Evolutionary conservation across 192 early-diverging fungal genomes (phyloP), one percentile per base, ranked within the genome.

Genomic region (Rhizophlyctis rosea): DNA sequence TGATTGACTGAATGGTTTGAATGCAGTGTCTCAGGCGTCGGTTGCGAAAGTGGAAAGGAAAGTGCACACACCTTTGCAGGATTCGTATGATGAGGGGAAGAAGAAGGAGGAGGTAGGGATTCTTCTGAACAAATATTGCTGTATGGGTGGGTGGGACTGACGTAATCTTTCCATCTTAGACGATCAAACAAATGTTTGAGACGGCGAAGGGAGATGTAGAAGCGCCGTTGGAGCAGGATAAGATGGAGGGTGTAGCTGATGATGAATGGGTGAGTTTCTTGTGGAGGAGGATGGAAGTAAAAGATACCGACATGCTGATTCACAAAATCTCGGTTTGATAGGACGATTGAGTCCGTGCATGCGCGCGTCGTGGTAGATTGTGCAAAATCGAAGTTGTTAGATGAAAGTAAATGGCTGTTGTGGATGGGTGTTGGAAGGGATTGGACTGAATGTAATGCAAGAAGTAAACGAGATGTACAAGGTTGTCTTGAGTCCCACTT

Each of bases 211-310:
- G 70, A 18, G 67, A 78, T 21, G n/a, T n/a, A n/a, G n/a, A n/a
- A n/a, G n/a, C n/a, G n/a, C n/a, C n/a, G n/a, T 47, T 23, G 3
- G 61, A 56, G 3, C 76, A 81, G 61, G 80, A 81, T 63, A 48
- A 69, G 47, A n/a, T 68, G 35, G 71, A 78, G 35, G 78, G 78
- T 16, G 75, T 77, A 18, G 76, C 60, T 31, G 74, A 77, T 29
- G 73, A 73, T 47, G 80, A 81, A 62, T 81, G 80, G 80, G 76
- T 52, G 23, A 52, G n/a, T n/a, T n/a, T n/a, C n/a, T n/a, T n/a
- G n/a, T n/a, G n/a, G n/a, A n/a, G n/a, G n/a, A n/a, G n/a, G n/a
- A n/a, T n/a, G n/a, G n/a, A n/a, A n/a, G n/a, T n/a, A n/a, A n/a
- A n/a, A n/a, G n/a, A n/a, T n/a, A n/a, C n/a, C n/a, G n/a, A n/a